phyloP scores from a whole-genome alignment of 345 rosid species.

The Kernera saxatilis region DNA sequence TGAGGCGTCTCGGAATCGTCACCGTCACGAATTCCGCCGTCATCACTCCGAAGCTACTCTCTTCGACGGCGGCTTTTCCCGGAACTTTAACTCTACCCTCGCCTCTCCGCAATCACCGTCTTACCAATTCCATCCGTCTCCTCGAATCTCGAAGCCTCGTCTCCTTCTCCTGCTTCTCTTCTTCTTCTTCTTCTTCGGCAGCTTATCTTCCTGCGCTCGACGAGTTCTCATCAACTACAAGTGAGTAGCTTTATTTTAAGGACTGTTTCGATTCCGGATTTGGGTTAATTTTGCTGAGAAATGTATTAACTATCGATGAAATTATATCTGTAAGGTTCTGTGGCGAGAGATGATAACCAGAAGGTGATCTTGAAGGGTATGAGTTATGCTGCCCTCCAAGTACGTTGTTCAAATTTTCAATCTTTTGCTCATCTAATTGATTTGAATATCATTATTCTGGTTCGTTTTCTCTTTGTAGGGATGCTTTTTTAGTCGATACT shows the following conservation, averaged over 20 bases:
- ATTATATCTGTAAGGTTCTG: background rate
- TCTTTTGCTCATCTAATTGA: background rate
- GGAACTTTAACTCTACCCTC: constrained; percentile 1
- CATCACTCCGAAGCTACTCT: background rate
- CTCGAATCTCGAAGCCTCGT: constrained; percentile 2
- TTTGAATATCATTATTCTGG: background rate
- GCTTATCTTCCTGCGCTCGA: constrained; percentile 28
- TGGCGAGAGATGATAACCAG: constrained; percentile 16
- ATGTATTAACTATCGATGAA: background rate
- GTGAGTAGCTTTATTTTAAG: background rate
- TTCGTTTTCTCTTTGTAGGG: background rate
- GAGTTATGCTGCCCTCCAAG: constrained; percentile 65
- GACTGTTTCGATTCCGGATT: background rate
- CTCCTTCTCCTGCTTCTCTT: background rate
- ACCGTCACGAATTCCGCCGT: constrained; percentile 14
- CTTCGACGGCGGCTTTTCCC: constrained; percentile 11
- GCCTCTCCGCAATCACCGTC: background rate
- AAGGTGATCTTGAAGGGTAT: constrained; percentile 70
- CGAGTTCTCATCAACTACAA: constrained; percentile 11
- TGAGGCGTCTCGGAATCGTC: constrained; percentile 25
- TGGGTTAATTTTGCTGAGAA: background rate
- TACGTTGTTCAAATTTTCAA: constrained; percentile 14
- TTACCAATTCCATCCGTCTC: background rate
- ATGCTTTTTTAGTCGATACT: too few species aligned
- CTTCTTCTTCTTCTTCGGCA: constrained; percentile 17